These are phyloP conservation scores for Debaryomyces sp. DNA, from an alignment of 1,139 yeast species.

Conservation along the genomic window DNA sequence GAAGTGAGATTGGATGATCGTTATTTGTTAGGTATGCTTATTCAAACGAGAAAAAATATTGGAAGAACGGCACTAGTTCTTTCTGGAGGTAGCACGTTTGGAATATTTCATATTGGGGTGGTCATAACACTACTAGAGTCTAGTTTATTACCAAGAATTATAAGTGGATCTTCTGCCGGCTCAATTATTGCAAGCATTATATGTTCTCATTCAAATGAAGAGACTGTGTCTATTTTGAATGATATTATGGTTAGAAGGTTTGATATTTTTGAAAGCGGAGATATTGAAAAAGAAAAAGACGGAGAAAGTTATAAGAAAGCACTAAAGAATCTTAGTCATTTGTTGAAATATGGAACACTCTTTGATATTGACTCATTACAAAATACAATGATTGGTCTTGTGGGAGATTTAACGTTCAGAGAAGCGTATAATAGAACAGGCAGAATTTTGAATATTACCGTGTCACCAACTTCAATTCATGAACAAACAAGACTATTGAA, in stretches of 20 bases:
- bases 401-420: conserved; percentile 84
- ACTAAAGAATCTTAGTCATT: conserved; percentile 46
- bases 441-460: conserved; percentile 57
- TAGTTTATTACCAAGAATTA: conserved; percentile 78
- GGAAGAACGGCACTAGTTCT: conserved; percentile 92
- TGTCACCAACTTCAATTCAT: conserved; percentile 62
- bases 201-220: conserved; percentile 80
- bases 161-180: conserved; percentile 97
- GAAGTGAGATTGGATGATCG: conserved; percentile 63
- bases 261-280: conserved; percentile 59
- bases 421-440: conserved; percentile 66
- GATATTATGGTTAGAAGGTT: conserved; percentile 61
- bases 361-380: conserved; percentile 77
- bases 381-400: conserved; percentile 70
- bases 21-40: conserved; percentile 72
- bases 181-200: conserved; percentile 90
- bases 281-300: conserved; percentile 30
- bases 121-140: conserved; percentile 74
- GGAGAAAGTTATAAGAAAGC: conserved; percentile 40
- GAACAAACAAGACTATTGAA: conserved; percentile 55
- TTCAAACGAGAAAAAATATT: conserved; percentile 86
- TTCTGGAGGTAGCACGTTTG: conserved; percentile 96
- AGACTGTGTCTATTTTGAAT: conserved; percentile 58
- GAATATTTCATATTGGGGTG: conserved; percentile 91
- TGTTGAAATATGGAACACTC: conserved; percentile 82